These are phyloP conservation scores for Pythium aquatile DNA, from an alignment of 352 stramenopile species.

Conservation along the genomic window DNA sequence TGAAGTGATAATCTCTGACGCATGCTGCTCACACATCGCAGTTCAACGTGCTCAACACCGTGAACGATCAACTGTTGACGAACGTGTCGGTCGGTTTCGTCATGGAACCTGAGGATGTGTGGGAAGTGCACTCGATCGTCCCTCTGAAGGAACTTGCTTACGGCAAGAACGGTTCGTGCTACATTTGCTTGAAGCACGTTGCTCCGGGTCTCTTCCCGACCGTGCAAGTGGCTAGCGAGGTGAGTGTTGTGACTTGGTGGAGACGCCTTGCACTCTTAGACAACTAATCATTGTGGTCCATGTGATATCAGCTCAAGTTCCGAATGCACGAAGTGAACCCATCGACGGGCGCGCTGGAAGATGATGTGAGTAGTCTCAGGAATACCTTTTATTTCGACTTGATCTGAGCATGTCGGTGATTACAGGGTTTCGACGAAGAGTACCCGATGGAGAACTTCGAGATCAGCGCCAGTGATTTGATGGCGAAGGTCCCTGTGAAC, in stretches of 20 bases:
- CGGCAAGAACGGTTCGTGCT: constrained; percentile 92
- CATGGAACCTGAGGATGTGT: constrained; percentile 90
- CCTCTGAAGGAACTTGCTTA: constrained; percentile 88
- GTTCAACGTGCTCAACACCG: constrained; percentile 98
- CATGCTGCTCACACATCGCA: constrained; percentile 50
- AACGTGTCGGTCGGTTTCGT: constrained; percentile 93
- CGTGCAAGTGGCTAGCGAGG: constrained; percentile 92
- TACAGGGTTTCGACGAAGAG: constrained; percentile 95
- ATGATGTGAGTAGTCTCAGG: constrained; percentile 40
- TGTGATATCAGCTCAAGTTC: constrained; percentile 87
- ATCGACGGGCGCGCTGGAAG: constrained; percentile 88
- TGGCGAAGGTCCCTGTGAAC: constrained; percentile 94
- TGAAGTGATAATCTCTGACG: neutral
- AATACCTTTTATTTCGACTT: too few relatives aligned
- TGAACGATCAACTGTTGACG: constrained; percentile 96
- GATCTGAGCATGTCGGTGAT: neutral
- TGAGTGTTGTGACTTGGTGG: constrained; percentile 20
- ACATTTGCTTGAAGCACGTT: constrained; percentile 91
- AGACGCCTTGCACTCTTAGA: neutral
- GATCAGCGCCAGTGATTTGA: constrained; percentile 94
- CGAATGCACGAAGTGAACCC: constrained; percentile 95
- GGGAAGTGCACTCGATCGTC: constrained; percentile 90
- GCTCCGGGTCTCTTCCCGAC: constrained; percentile 72
- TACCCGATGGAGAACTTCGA: constrained; percentile 98
- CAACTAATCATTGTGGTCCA: constrained; percentile 9